phyloP scores from a whole-genome alignment of 371 early-diverging fungal genomes.

The Thermomucor indicae-seudaticae region DNA sequence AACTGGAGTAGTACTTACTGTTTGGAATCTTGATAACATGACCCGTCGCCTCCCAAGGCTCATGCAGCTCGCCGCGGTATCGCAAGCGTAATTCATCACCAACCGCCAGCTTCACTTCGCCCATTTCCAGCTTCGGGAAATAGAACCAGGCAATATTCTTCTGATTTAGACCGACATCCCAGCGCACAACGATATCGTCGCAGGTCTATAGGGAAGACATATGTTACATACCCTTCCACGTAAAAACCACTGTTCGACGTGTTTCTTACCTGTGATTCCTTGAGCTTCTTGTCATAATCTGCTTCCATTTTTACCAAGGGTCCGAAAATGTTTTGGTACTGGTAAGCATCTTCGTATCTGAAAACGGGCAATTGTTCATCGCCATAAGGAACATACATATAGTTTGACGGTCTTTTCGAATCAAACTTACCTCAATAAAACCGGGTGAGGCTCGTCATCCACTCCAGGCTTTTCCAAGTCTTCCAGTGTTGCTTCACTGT shows the following conservation, averaged over 20 bases:
- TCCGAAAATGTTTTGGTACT: slow-evolving; percentile 95
- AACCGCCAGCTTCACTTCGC: slow-evolving; percentile 91
- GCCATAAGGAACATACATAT: background rate
- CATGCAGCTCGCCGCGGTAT: slow-evolving; percentile 85
- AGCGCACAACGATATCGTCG: slow-evolving; percentile 92
- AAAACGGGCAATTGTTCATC: background rate
- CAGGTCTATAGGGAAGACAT: slow-evolving; percentile 57
- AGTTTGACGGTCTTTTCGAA: background rate
- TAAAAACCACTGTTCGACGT: background rate
- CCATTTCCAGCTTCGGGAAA: slow-evolving; percentile 88
- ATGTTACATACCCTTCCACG: background rate
- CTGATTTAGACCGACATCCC: slow-evolving; percentile 95
- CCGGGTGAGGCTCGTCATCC: slow-evolving; percentile 85
- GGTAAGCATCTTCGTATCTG: slow-evolving; percentile 95
- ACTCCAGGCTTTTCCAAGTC: slow-evolving; percentile 83
- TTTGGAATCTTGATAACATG: slow-evolving; percentile 96
- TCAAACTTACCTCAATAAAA: slow-evolving; percentile 58
- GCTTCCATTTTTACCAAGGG: slow-evolving; percentile 97
- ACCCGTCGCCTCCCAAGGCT: slow-evolving; percentile 86
- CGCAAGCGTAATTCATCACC: slow-evolving; percentile 94
- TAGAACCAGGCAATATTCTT: slow-evolving; percentile 93
- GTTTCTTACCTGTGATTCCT: slow-evolving; percentile 85
- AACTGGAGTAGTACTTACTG: slow-evolving; percentile 41
- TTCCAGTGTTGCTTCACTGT: slow-evolving; percentile 70
- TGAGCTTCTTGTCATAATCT: slow-evolving; percentile 91